Base-by-base conservation (phyloP, 495 filamentous ascomycete species). In the Amorphotheca resinae region DNA sequence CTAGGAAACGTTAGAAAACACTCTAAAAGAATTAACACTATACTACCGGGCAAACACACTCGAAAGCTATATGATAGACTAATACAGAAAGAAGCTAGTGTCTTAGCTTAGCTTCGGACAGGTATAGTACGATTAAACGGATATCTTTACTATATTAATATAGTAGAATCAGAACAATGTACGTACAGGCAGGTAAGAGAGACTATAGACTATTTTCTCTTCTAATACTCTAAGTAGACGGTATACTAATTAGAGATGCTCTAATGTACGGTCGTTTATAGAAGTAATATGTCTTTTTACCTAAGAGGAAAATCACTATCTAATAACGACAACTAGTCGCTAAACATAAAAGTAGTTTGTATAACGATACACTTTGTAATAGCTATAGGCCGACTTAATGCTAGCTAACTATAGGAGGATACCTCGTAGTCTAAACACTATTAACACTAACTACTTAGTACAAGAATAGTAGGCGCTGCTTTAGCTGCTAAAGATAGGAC, bases 31-130 rank as follows among this genome's bases (percentile, higher is more conserved):
- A 42, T 63, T 25, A 58, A 61, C 50, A 37, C 42, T 33, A 54
- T 46, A 44, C 59, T 60, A 18, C 59, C 50, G 48, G 59, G 55
- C 9, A 59, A 54, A 43, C 47, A 58, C 48, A 61, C 58, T 16
- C 41, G 44, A 34, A 43, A 54, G 17, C 52, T 15, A 15, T 22
- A 39, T 25, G 18, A 23, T 25, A 22, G 14, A 39, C 21, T n/a
- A 11, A 22, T 12, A 25, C 37, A 3, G 6, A 22, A 28, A 28
- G 25, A 28, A 28, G 25, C 25, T 11, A 28, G 25, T 11, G 25
- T 28, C 25, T 28, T 28, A 28, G 25, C 25, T 28, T 11, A 28
- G 25, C 25, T 28, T 28, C 11, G 25, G 11, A 28, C 25, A 11
- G 25, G 25, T 28, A 28, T 28, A 11, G 25, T 11, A 28, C 25